Conservation (phyloP, 1,284 basidiomycete genomes). For the Wallemia mellicola region DNA sequence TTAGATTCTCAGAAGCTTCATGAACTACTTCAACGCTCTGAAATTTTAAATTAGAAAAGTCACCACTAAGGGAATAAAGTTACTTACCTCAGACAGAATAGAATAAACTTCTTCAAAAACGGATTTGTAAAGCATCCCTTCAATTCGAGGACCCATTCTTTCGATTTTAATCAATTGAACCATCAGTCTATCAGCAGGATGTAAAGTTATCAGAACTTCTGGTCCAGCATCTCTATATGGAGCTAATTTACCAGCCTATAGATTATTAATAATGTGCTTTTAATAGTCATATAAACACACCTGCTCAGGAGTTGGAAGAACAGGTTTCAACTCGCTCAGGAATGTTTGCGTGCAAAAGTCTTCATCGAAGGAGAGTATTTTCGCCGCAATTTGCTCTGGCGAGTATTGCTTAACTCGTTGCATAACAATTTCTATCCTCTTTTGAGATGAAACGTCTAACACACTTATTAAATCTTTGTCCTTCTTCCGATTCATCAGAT, state of each 20-base stretch:
- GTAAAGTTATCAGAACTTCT: constrained; percentile 62
- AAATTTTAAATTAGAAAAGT: constrained; percentile 16
- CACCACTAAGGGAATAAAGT: not conserved
- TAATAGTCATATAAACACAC: constrained; percentile 18
- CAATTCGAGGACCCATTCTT: constrained; percentile 61
- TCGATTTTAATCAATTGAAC: constrained; percentile 89
- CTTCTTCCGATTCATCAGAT: constrained; percentile 30
- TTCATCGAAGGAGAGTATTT: constrained; percentile 55
- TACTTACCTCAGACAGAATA: constrained; percentile 22
- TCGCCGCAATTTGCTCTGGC: constrained; percentile 52
- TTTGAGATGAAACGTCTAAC: constrained; percentile 64
- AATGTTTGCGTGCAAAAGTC: constrained; percentile 61
- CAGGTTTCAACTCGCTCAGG: constrained; percentile 52
- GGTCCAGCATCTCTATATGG: constrained; percentile 59
- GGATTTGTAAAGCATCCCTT: constrained; percentile 74
- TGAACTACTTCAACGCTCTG: constrained; percentile 48
- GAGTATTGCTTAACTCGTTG: constrained; percentile 49
- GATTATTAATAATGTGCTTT: constrained; percentile 4
- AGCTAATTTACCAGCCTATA: constrained; percentile 59
- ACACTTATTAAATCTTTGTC: constrained; percentile 59
- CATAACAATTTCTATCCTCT: constrained; percentile 69
- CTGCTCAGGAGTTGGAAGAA: constrained; percentile 67
- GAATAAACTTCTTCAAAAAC: constrained; percentile 54
- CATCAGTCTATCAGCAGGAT: constrained; percentile 85
- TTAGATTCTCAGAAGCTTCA: constrained; percentile 44